Evolutionary conservation across 495 filamentous ascomycete genomes (phyloP), one percentile per base, ranked within the genome.

Genomic region (Collariella sp.): DNA sequence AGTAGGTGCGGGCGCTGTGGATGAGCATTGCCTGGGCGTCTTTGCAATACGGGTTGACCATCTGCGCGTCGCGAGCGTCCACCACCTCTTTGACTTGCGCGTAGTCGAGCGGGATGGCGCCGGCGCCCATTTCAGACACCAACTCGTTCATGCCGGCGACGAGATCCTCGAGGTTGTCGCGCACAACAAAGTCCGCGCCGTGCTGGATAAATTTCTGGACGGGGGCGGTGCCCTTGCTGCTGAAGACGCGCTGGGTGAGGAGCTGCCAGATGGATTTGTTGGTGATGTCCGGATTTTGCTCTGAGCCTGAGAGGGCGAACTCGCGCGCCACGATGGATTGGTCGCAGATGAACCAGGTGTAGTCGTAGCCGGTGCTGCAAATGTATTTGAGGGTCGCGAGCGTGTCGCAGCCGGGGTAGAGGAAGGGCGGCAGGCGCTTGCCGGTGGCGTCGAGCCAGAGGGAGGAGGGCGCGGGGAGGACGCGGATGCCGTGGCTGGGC

Each of bases 281-380:
- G 6, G 75, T 76, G n/a, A 79, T 40, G 57, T 79, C 76, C 9
- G 72, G 72, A 66, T 79, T 79, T 55, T 79, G 76, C 57, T 79
- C 76, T 1, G 75, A 78, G 9, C 76, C 76, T 0, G 76, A 79
- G 13, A 79, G 71, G 34, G 72, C 74, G 41, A 79, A 78, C 60
- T 79, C 76, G 33, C 72, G 67, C 29, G 72, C 72, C 47, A 78
- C 68, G 60, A 79, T 78, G 57, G 61, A 62, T 48, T 72, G 72
- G 63, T 75, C 67, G n/a, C 74, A 65, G 43, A 79, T 68, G 58
- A 79, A 79, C 76, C 76, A 79, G 11, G 68, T 73, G 65, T 79
- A 79, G 61, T 77, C 74, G 66, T 79, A 71, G 2, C 76, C 76
- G 0, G 76, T 78, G 50, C 60, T 59, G 64, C 75, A 77, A 59